These are phyloP conservation scores for Botrytis fragariae DNA, from an alignment of 2,329 filamentous ascomycete species.

Conservation along the genomic window DNA sequence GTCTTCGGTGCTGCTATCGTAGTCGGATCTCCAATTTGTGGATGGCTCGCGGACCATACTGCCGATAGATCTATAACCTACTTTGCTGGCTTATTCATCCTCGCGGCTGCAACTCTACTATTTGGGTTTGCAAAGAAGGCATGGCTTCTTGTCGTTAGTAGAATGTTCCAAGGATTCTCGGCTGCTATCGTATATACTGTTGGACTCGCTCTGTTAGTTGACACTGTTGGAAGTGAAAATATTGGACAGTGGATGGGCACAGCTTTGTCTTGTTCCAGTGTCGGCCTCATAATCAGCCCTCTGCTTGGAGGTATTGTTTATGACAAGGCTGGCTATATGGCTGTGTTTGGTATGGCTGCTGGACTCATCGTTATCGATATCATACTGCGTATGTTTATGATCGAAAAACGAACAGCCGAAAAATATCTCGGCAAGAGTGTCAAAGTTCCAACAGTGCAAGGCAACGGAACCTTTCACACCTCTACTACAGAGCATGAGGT, in stretches of 20 bases:
- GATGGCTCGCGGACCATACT: conserved; percentile 52
- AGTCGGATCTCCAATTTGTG: conserved; percentile 16
- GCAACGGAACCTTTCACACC: background rate
- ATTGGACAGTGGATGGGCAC: conserved; percentile 60
- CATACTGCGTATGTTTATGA: conserved; percentile 50
- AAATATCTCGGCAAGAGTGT: conserved; percentile 44
- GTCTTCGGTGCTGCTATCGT: conserved; percentile 22
- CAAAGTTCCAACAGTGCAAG: background rate
- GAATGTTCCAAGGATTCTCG: conserved; percentile 39
- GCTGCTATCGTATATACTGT: conserved; percentile 72
- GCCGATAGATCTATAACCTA: conserved; percentile 60
- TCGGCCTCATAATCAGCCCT: conserved; percentile 55
- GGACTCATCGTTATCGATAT: conserved; percentile 53
- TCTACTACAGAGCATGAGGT: background rate
- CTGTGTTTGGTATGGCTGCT: conserved; percentile 57
- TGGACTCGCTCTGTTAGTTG: conserved; percentile 65
- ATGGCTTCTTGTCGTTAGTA: conserved; percentile 13
- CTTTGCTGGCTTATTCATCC: conserved; percentile 52
- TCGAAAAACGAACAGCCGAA: conserved; percentile 54
- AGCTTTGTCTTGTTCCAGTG: conserved; percentile 56
- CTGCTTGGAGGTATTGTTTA: conserved; percentile 26
- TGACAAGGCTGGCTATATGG: conserved; percentile 52
- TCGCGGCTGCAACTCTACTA: conserved; percentile 51
- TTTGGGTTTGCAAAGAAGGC: conserved; percentile 52
- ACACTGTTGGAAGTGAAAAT: conserved; percentile 61